Percentiles rank a stretch among this genome's conserved stretches.
Evolutionary conservation across 768 basidiomycete species (phyloP).

Genomic region (Epithele typhae): DNA sequence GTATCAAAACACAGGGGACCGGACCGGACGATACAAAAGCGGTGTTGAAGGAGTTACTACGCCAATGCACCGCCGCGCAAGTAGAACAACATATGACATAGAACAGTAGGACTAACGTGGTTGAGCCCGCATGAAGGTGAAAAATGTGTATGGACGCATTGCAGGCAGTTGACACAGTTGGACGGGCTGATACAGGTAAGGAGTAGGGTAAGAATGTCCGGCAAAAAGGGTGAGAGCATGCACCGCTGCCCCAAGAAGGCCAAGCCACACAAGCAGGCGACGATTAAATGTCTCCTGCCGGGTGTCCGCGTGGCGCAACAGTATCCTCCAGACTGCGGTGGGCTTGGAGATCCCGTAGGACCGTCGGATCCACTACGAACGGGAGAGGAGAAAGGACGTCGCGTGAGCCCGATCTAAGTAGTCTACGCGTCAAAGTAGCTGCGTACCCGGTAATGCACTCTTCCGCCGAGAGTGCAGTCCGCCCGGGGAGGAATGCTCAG

Average conservation of each 20-base stretch:
- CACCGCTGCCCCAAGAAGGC: constrained; percentile 14
- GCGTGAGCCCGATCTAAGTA: constrained; percentile 1
- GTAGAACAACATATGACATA: too few relatives aligned
- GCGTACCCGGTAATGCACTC: constrained; percentile 50
- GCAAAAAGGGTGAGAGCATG: constrained; percentile 12
- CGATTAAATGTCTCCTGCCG: not conserved
- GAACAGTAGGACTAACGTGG: too few relatives aligned
- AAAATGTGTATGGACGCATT: not conserved
- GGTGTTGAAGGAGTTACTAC: too few relatives aligned
- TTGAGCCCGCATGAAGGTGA: too few relatives aligned
- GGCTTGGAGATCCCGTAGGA: constrained; percentile 82
- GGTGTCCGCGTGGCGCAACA: constrained; percentile 11
- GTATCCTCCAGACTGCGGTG: constrained; percentile 73
- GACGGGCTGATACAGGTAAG: too few relatives aligned
- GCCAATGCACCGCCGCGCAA: too few relatives aligned
- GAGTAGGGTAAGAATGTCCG: constrained; percentile 17
- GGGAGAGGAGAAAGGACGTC: not conserved
- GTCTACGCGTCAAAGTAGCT: constrained; percentile 5
- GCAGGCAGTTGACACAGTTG: not conserved
- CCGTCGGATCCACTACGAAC: constrained; percentile 75
- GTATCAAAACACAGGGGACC: constrained; percentile 1
- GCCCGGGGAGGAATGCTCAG: constrained; percentile 48
- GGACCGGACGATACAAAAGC: constrained; percentile 3
- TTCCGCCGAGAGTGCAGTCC: constrained; percentile 89
- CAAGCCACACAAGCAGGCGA: constrained; percentile 1